Conservation (phyloP, 2,329 filamentous ascomycete species). For the Alternaria conjuncta region DNA sequence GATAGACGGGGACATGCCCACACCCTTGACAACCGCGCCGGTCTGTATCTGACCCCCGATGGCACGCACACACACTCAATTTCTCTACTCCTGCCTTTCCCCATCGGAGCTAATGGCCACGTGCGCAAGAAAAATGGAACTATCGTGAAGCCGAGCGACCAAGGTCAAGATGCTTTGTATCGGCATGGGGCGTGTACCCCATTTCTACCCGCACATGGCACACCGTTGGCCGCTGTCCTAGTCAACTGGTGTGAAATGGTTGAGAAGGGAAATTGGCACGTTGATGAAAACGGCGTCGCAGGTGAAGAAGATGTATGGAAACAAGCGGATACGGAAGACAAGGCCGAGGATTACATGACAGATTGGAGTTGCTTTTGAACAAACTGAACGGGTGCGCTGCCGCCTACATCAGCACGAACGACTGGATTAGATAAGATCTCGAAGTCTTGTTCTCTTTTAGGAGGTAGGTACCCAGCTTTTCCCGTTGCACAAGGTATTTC, state of each 20-base stretch:
- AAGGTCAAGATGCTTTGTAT: not conserved
- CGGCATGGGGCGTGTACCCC: rapidly evolving
- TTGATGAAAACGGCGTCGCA: not conserved
- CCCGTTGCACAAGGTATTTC: no score
- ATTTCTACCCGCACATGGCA: not conserved
- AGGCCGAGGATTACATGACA: not conserved
- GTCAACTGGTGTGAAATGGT: not conserved
- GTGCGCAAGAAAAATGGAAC: not conserved
- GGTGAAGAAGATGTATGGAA: not conserved
- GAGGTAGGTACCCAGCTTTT: no score
- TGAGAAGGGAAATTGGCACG: not conserved
- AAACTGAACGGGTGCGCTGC: no score
- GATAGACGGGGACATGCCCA: no score
- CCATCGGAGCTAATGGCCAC: not conserved
- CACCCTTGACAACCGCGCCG: not conserved
- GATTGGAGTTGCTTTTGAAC: not conserved
- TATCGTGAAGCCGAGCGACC: rapidly evolving
- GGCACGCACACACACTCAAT: not conserved
- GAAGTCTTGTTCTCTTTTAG: no score
- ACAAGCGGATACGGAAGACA: not conserved
- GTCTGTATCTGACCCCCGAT: not conserved
- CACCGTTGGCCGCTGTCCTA: not conserved
- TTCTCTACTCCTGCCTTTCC: not conserved
- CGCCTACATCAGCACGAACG: no score
- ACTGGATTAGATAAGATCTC: no score